Percentiles rank a stretch among this genome's conserved stretches.
Evolutionary conservation across 176 grass and related monocot species (phyloP).

Genomic region (Paspalum notatum): DNA sequence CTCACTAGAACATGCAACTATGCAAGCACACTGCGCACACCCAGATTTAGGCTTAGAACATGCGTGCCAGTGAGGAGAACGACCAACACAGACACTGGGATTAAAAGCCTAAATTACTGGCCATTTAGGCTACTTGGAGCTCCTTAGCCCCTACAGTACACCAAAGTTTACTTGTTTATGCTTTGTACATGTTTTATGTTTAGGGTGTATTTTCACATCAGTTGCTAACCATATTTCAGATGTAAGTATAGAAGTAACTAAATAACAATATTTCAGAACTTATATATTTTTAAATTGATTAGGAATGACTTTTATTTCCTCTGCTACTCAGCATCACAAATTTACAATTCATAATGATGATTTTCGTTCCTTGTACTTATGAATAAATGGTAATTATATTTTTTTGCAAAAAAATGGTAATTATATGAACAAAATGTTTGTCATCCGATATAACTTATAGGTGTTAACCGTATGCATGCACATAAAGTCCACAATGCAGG

Average conservation of each 20-base stretch:
- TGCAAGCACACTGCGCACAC: not conserved
- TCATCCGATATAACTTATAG: not conserved
- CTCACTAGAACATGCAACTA: not conserved
- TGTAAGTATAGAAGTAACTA: not conserved
- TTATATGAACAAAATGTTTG: conserved; percentile 11
- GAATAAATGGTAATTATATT: conserved; percentile 21
- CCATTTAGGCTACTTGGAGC: not conserved
- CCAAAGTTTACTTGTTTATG: not conserved
- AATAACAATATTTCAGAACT: conserved; percentile 11
- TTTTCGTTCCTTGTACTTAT: not conserved
- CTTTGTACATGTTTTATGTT: not conserved
- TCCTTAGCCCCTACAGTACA: not conserved
- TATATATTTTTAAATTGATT: not conserved
- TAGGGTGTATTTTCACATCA: conserved; percentile 21
- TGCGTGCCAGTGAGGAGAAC: not conserved
- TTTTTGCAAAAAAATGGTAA: not conserved
- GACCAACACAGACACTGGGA: not conserved
- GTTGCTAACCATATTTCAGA: not conserved
- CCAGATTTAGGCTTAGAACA: not conserved
- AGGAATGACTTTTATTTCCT: not conserved
- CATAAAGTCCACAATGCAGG: conserved; percentile 20
- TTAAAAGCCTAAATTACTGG: not conserved
- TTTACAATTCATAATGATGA: not conserved
- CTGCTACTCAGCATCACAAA: conserved; percentile 13
- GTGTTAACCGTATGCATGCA: too few species aligned